A percentile compares a stretch with the other conserved stretches of the same genome.
phyloP scores from a whole-genome alignment of 164 flowering plant genomes.

The Santalum album region DNA sequence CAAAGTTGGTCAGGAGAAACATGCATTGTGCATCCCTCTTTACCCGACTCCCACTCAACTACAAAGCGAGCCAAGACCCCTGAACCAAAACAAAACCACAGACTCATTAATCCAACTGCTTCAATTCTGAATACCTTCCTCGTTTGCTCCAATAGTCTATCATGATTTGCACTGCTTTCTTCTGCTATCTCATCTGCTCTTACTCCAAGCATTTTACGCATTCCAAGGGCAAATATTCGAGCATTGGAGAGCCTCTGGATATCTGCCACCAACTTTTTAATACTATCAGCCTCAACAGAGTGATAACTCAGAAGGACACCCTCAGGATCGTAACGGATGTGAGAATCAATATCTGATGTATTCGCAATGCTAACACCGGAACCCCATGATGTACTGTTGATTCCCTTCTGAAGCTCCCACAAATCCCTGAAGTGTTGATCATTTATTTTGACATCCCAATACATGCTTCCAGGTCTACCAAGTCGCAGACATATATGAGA shows the following conservation, averaged over 20 bases:
- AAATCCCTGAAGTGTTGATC: conserved; percentile 89
- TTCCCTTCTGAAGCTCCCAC: conserved; percentile 95
- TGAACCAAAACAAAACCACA: conserved; percentile 97
- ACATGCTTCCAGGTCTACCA: conserved; percentile 93
- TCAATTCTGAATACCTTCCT: conserved; percentile 84
- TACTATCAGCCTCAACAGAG: conserved; percentile 81
- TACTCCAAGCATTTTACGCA: conserved; percentile 87
- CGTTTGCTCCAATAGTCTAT: conserved; percentile 67
- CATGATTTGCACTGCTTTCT: conserved; percentile 39
- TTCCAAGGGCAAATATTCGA: conserved; percentile 82
- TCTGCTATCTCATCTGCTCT: conserved; percentile 67
- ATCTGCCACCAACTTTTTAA: conserved; percentile 83
- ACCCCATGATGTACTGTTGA: conserved; percentile 70
- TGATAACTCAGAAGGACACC: conserved; percentile 82
- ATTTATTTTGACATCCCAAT: conserved; percentile 94
- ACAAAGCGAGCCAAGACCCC: conserved; percentile 95
- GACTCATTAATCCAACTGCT: conserved; percentile 92
- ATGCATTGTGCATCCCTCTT: conserved; percentile 99
- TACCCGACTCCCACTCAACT: conserved; percentile 96
- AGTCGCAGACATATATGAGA: conserved; percentile 80
- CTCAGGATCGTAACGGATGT: conserved; percentile 82
- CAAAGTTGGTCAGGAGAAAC: conserved; percentile 98
- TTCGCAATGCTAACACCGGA: conserved; percentile 86
- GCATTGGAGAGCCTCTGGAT: conserved; percentile 87
- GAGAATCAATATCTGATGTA: conserved; percentile 90